Conservation (phyloP, 2,329 filamentous ascomycete genomes). For the Chalara sp. region DNA sequence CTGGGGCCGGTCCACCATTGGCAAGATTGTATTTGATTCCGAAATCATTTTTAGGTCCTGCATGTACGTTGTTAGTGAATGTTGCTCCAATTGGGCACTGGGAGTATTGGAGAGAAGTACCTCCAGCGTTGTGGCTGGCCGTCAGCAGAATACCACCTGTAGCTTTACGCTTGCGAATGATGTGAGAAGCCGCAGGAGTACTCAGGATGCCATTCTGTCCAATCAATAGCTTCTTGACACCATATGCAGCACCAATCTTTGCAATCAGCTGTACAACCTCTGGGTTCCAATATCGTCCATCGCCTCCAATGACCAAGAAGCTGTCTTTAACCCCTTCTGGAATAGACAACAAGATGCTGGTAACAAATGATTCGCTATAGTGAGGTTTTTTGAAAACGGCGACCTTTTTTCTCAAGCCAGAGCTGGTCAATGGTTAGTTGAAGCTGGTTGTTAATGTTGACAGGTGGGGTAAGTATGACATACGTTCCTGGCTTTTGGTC, state of each 20-base stretch:
- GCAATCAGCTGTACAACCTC: conserved; percentile 95
- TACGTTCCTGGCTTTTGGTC: conserved; percentile 99
- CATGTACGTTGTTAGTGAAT: neutral
- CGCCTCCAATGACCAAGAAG: conserved; percentile 93
- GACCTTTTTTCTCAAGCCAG: conserved; percentile 98
- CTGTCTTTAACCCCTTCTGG: conserved; percentile 79
- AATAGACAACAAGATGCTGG: conserved; percentile 92
- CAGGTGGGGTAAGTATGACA: conserved; percentile 38
- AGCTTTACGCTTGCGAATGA: conserved; percentile 90
- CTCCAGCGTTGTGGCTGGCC: conserved; percentile 96
- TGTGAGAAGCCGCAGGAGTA: conserved; percentile 89
- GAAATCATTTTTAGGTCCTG: conserved; percentile 89
- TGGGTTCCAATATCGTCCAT: conserved; percentile 95
- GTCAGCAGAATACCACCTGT: conserved; percentile 96
- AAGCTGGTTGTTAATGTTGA: conserved; percentile 13
- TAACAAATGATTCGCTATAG: conserved; percentile 94
- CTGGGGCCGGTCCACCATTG: conserved; percentile 92
- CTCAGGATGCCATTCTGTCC: conserved; percentile 95
- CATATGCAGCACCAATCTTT: conserved; percentile 94
- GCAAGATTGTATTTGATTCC: conserved; percentile 99
- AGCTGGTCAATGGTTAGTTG: conserved; percentile 48
- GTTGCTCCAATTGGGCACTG: too few relatives aligned
- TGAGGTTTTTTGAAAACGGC: conserved; percentile 91
- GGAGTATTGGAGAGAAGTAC: conserved; percentile 37
- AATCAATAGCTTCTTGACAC: conserved; percentile 97